phyloP scores from a whole-genome alignment of 164 flowering plant genomes.

The Akebia trifoliata region DNA sequence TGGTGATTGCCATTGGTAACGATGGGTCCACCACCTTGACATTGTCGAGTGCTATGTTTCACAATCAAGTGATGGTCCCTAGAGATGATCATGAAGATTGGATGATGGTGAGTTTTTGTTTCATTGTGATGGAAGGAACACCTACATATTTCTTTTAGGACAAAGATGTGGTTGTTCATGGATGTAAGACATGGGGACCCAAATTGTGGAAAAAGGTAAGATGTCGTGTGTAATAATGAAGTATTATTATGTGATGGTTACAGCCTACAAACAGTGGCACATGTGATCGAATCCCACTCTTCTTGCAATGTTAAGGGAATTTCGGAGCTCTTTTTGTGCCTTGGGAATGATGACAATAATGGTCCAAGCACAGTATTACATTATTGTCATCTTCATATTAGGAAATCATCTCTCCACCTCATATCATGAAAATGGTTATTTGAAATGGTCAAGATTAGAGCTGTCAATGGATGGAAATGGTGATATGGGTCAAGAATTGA shows the following conservation, averaged over 20 bases:
- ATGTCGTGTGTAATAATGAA: constrained; percentile 3
- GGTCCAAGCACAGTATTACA: too few relatives aligned
- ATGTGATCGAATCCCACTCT: not conserved
- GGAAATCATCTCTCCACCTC: too few relatives aligned
- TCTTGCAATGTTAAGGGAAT: not conserved
- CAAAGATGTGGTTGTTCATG: not conserved
- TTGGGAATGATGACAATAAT: constrained; percentile 5
- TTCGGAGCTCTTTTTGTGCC: constrained; percentile 7
- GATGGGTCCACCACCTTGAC: too few relatives aligned
- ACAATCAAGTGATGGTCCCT: not conserved
- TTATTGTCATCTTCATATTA: too few relatives aligned
- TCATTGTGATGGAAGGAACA: too few relatives aligned
- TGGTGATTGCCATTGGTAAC: too few relatives aligned
- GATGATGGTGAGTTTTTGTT: not conserved
- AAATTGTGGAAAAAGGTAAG: not conserved
- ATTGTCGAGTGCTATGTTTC: too few relatives aligned
- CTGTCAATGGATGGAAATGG: too few relatives aligned
- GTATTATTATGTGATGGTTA: constrained; percentile 9
- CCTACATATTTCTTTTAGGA: too few relatives aligned
- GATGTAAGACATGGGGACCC: constrained; percentile 5
- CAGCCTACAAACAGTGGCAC: not conserved
- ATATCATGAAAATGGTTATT: not conserved
- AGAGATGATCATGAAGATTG: not conserved
- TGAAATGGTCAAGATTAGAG: not conserved
- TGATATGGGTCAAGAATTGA: too few relatives aligned